phyloP scores from a whole-genome alignment of 1,284 basidiomycete species.

The Ceratorhiza oryzae-sativae region DNA sequence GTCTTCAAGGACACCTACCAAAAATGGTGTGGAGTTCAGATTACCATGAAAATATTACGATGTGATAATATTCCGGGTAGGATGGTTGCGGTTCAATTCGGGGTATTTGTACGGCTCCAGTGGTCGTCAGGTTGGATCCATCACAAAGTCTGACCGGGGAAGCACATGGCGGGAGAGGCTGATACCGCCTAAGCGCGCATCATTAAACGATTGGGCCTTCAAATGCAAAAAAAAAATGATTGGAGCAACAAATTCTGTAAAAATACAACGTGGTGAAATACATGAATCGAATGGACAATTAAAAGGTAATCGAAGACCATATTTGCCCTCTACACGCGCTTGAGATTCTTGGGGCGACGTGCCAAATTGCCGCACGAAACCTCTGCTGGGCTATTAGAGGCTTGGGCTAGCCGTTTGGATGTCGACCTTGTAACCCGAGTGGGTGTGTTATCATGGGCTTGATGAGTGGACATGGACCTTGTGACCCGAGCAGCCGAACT shows the following conservation, averaged over 20 bases:
- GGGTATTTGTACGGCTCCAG: background rate
- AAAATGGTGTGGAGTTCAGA: background rate
- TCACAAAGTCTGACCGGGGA: background rate
- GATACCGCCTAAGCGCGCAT: background rate
- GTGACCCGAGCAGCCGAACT: slow-evolving; percentile 16
- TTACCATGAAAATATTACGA: too few relatives aligned
- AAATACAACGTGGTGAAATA: background rate
- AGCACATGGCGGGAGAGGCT: background rate
- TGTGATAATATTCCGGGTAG: too few relatives aligned
- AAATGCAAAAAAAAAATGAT: background rate
- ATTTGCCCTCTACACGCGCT: background rate
- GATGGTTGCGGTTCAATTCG: too few relatives aligned
- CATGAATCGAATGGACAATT: background rate
- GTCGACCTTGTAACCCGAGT: slow-evolving; percentile 22
- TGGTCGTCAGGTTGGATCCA: background rate
- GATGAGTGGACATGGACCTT: slow-evolving; percentile 16
- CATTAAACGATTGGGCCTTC: background rate
- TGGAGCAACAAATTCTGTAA: background rate
- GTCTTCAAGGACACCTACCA: background rate
- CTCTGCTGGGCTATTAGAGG: background rate
- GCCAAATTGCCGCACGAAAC: background rate
- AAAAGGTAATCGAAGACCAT: too few relatives aligned
- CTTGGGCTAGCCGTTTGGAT: slow-evolving; percentile 19
- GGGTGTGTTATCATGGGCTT: slow-evolving; percentile 6
- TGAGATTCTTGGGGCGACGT: slow-evolving; percentile 20